Evolutionary conservation across 2,329 filamentous ascomycete species (phyloP).

Genomic region (Aspergillus sp.): DNA sequence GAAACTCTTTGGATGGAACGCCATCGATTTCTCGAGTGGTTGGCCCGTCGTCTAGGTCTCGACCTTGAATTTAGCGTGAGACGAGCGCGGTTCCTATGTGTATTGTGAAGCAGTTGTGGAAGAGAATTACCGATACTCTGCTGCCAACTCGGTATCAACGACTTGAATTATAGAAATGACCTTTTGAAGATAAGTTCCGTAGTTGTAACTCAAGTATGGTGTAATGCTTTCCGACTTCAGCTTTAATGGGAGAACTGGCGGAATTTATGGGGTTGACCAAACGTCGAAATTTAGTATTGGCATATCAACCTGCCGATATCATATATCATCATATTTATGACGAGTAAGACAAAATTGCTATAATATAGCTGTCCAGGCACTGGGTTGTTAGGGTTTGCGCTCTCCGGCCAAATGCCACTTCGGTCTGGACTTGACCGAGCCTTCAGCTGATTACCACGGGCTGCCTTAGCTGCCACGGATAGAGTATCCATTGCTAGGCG

Average conservation of each 20-base stretch:
- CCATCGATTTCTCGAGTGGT: conserved; percentile 43
- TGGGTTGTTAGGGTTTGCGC: no score
- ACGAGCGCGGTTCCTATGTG: not conserved
- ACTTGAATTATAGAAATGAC: not conserved
- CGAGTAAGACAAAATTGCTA: no score
- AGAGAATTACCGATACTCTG: not conserved
- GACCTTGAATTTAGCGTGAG: not conserved
- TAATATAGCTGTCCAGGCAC: no score
- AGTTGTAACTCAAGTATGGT: no score
- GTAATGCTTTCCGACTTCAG: no score
- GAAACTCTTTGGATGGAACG: conserved; percentile 50
- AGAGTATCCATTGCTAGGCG: not conserved
- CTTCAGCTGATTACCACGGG: not conserved
- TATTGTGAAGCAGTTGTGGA: not conserved
- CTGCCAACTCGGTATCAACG: not conserved
- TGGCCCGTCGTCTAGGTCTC: conserved; percentile 43
- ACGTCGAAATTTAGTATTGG: not conserved
- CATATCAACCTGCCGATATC: no score
- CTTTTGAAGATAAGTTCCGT: no score
- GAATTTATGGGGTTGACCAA: not conserved
- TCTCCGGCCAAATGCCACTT: not conserved
- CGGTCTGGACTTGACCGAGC: not conserved
- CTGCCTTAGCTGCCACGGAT: not conserved
- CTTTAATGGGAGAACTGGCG: not conserved
- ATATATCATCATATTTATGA: no score